Evolutionary conservation across 225 moss, liverwort and hornwort genomes (phyloP).

Genomic region (Thuidium tamariscinum): DNA sequence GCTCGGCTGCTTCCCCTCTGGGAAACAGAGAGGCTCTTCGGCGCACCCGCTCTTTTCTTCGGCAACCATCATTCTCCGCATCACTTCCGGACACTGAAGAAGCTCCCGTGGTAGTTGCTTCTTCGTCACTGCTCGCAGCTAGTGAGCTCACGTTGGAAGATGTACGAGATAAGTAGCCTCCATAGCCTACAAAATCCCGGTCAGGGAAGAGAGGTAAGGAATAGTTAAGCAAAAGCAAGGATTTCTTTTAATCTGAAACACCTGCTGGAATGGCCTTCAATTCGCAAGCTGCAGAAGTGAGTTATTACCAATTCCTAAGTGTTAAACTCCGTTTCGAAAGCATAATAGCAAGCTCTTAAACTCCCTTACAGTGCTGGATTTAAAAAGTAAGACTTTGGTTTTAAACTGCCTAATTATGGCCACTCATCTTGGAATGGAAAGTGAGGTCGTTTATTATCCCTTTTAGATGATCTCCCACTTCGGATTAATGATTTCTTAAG

Average conservation of each 20-base stretch:
- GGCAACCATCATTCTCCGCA: background rate
- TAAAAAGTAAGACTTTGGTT: background rate
- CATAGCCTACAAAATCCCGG: background rate
- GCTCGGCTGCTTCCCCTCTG: background rate
- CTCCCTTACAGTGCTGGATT: background rate
- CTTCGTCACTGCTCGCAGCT: constrained; percentile 18
- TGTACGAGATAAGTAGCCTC: background rate
- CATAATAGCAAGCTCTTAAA: background rate
- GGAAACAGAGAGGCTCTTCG: background rate
- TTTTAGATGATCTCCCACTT: background rate
- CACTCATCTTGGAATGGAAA: background rate
- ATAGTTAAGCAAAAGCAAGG: background rate
- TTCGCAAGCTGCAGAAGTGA: background rate
- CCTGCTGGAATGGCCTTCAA: background rate
- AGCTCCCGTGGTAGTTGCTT: background rate
- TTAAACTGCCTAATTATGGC: too few relatives aligned
- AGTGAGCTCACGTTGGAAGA: constrained; percentile 18
- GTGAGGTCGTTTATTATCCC: background rate
- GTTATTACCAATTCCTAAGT: background rate
- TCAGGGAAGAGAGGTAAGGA: background rate
- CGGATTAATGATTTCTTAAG: background rate
- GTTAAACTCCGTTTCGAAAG: background rate
- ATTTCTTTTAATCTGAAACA: background rate
- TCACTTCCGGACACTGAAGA: constrained; percentile 15
- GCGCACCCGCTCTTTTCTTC: background rate